These are phyloP conservation scores for Ehretia macrophylla DNA, from an alignment of 257 asterid genomes.

Conservation along the genomic window DNA sequence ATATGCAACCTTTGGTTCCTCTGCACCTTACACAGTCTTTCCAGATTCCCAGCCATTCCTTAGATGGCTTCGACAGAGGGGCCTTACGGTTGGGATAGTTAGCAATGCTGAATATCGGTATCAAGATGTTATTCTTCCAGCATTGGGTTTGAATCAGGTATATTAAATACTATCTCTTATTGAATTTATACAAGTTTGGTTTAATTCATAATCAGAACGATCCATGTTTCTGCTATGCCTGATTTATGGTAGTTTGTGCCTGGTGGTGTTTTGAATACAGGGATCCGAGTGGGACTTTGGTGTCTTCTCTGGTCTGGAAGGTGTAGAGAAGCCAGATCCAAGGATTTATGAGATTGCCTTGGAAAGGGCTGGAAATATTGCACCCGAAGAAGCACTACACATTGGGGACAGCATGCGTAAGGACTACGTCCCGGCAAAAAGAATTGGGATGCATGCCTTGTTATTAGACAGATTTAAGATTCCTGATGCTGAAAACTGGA, in stretches of 20 bases:
- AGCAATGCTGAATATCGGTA: slow-evolving; percentile 96
- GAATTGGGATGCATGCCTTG: slow-evolving; percentile 76
- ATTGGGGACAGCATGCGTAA: slow-evolving; percentile 91
- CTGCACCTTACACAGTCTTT: slow-evolving; percentile 78
- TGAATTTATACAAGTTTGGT: background rate
- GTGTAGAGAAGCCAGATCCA: slow-evolving; percentile 88
- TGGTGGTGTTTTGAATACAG: slow-evolving; percentile 28
- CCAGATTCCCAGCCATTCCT: slow-evolving; percentile 84
- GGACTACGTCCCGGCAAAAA: slow-evolving; percentile 76
- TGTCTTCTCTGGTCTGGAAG: slow-evolving; percentile 92
- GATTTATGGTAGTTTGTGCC: background rate
- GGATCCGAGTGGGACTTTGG: slow-evolving; percentile 99
- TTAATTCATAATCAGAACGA: background rate
- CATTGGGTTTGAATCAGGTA: slow-evolving; percentile 81
- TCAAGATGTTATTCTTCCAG: slow-evolving; percentile 88
- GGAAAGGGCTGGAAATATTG: slow-evolving; percentile 79
- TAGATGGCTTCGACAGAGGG: slow-evolving; percentile 70
- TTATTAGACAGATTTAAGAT: slow-evolving; percentile 72
- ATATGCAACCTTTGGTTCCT: slow-evolving; percentile 86
- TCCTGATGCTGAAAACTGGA: slow-evolving; percentile 76
- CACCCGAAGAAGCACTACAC: slow-evolving; percentile 76
- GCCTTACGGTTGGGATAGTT: slow-evolving; percentile 68
- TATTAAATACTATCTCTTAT: background rate
- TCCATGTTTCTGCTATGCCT: background rate
- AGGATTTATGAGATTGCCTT: slow-evolving; percentile 72